phyloP scores from a whole-genome alignment of 805 yeast genomes.

The Hanseniaspora pseudoguilliermondii region DNA sequence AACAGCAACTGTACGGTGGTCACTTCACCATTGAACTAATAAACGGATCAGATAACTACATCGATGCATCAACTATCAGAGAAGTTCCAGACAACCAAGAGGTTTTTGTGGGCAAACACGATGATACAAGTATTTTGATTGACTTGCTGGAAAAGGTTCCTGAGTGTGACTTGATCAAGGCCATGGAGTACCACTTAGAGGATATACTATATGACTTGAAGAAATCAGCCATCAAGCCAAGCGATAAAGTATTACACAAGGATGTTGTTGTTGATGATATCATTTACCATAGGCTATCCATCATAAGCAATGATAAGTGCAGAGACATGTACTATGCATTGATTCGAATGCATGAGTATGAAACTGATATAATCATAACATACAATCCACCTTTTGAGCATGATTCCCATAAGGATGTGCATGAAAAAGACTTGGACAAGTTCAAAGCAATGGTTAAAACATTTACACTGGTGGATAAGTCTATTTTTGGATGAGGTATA shows the following conservation, averaged over 20 bases:
- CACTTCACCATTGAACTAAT: slow-evolving; percentile 57
- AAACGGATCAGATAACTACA: slow-evolving; percentile 26
- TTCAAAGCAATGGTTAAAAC: background rate
- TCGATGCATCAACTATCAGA: slow-evolving; percentile 69
- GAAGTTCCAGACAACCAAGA: slow-evolving; percentile 92
- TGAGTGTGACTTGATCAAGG: slow-evolving; percentile 28
- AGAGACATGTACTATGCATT: slow-evolving; percentile 42
- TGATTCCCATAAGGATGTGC: background rate
- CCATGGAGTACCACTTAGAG: slow-evolving; percentile 40
- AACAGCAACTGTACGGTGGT: slow-evolving; percentile 61
- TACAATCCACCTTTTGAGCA: slow-evolving; percentile 42
- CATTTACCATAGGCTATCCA: background rate
- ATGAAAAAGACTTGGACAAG: background rate
- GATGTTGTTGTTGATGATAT: slow-evolving; percentile 10
- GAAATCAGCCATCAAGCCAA: background rate
- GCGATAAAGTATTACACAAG: background rate
- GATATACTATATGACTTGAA: slow-evolving; percentile 34
- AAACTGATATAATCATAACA: slow-evolving; percentile 51
- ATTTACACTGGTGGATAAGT: background rate
- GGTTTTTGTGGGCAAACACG: slow-evolving; percentile 49
- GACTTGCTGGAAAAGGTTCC: slow-evolving; percentile 48
- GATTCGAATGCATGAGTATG: slow-evolving; percentile 37
- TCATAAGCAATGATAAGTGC: background rate
- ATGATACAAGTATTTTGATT: slow-evolving; percentile 46
- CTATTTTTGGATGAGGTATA: slow-evolving; percentile 7